Evolutionary conservation across 1,284 basidiomycete genomes (phyloP).

Genomic region (Farysia itapuensis): DNA sequence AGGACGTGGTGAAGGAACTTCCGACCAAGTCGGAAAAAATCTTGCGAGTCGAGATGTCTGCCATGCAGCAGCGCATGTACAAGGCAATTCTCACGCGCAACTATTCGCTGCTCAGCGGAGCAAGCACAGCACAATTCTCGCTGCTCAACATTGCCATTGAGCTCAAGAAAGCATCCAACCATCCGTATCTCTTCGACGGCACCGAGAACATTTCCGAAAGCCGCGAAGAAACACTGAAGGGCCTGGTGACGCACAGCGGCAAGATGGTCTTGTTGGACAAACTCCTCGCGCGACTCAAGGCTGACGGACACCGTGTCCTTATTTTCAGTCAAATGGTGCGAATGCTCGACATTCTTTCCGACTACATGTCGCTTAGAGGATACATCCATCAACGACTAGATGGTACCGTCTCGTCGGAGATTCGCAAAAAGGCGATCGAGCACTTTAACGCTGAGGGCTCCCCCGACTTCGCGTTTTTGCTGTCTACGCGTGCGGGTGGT

Average conservation of each 20-base stretch:
- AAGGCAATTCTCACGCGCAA: slow-evolving; percentile 98
- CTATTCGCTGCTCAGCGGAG: slow-evolving; percentile 83
- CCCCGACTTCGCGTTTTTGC: slow-evolving; percentile 66
- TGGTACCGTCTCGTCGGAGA: slow-evolving; percentile 73
- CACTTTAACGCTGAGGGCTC: slow-evolving; percentile 74
- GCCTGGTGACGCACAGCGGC: slow-evolving; percentile 63
- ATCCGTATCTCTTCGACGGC: slow-evolving; percentile 96
- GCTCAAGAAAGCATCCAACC: slow-evolving; percentile 67
- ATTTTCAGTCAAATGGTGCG: slow-evolving; percentile 93
- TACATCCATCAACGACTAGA: slow-evolving; percentile 82
- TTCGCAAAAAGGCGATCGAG: slow-evolving; percentile 80
- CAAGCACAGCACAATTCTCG: slow-evolving; percentile 77
- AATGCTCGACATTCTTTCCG: slow-evolving; percentile 96
- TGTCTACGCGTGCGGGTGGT: slow-evolving; percentile 57
- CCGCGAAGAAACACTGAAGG: slow-evolving; percentile 70
- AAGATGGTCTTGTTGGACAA: slow-evolving; percentile 64
- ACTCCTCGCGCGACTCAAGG: slow-evolving; percentile 61
- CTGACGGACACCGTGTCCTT: slow-evolving; percentile 63
- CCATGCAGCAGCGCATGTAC: slow-evolving; percentile 96
- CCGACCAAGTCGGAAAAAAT: slow-evolving; percentile 99
- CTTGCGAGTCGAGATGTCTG: slow-evolving; percentile 94
- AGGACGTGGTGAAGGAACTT: slow-evolving; percentile 93
- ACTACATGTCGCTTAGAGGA: slow-evolving; percentile 87
- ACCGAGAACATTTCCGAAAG: slow-evolving; percentile 78
- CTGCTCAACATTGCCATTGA: slow-evolving; percentile 64